Evolutionary conservation across 768 basidiomycete species (phyloP).

Genomic region (Jaapia argillacea): DNA sequence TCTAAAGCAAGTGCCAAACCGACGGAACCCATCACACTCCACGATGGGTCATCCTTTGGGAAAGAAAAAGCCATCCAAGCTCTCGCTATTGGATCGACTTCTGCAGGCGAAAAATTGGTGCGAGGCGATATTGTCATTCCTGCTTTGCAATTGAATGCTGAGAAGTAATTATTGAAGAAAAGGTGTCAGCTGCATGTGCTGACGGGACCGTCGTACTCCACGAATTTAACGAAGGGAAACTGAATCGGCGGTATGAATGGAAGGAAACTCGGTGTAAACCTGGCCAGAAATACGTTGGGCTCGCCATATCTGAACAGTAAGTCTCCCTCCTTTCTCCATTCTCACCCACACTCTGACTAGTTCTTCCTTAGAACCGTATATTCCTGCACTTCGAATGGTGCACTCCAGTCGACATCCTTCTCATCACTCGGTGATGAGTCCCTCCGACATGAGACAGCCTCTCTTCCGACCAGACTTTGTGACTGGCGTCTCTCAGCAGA

Average conservation of each 20-base stretch:
- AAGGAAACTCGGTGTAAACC: slow-evolving; percentile 48
- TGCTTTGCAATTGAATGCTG: slow-evolving; percentile 8
- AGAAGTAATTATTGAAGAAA: slow-evolving; percentile 26
- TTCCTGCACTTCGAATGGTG: slow-evolving; percentile 72
- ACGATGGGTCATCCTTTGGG: slow-evolving; percentile 22
- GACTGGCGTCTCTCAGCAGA: slow-evolving; percentile 54
- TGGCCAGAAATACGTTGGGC: slow-evolving; percentile 51
- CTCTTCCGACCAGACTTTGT: slow-evolving; percentile 58
- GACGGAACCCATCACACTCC: slow-evolving; percentile 22
- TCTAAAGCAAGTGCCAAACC: slow-evolving; percentile 22
- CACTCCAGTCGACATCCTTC: slow-evolving; percentile 40
- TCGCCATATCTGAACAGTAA: slow-evolving; percentile 41
- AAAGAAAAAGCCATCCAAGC: slow-evolving; percentile 29
- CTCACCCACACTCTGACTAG: not conserved
- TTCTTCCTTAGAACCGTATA: slow-evolving; percentile 38
- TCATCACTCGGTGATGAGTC: slow-evolving; percentile 17
- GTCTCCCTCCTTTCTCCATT: slow-evolving; percentile 10
- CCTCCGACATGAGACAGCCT: slow-evolving; percentile 18
- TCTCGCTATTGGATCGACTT: slow-evolving; percentile 19
- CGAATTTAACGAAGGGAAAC: slow-evolving; percentile 26
- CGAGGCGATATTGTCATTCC: slow-evolving; percentile 9
- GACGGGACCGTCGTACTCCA: slow-evolving; percentile 45
- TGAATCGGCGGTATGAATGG: slow-evolving; percentile 42
- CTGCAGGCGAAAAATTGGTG: slow-evolving; percentile 27
- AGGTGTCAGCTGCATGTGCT: slow-evolving; percentile 60